A percentile compares a stretch with the other conserved stretches of the same genome.
phyloP scores from a whole-genome alignment of 176 grass and related monocot genomes.

The Aechmea fasciata region DNA sequence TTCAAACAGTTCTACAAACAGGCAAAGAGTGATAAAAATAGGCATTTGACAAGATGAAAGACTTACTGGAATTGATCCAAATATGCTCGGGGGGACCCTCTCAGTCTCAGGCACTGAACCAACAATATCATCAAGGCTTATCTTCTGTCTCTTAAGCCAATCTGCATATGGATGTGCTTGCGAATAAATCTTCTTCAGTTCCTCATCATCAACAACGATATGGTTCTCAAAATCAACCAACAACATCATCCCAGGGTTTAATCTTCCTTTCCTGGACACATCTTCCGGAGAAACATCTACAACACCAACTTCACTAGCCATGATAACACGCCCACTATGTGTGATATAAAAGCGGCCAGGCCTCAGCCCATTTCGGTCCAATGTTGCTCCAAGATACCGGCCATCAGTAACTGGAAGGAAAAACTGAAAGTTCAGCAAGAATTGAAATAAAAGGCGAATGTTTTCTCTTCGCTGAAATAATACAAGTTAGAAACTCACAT shows the following conservation, averaged over 20 bases:
- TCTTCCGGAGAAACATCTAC: conserved; percentile 82
- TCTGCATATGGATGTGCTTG: conserved; percentile 73
- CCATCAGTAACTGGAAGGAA: conserved; percentile 74
- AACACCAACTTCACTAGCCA: conserved; percentile 98
- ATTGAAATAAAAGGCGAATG: not conserved
- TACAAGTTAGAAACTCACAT: conserved; percentile 39
- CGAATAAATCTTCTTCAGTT: conserved; percentile 74
- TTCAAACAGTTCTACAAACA: too few species aligned
- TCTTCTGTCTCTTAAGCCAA: conserved; percentile 82
- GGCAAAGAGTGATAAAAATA: too few species aligned
- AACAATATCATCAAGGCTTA: conserved; percentile 59
- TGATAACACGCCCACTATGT: conserved; percentile 79
- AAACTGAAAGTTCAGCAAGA: not conserved
- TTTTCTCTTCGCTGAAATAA: not conserved
- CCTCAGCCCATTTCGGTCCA: conserved; percentile 88
- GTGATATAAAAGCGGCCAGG: conserved; percentile 95
- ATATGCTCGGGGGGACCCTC: conserved; percentile 46
- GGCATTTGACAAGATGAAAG: not conserved
- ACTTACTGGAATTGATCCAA: conserved; percentile 53
- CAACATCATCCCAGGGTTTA: conserved; percentile 99
- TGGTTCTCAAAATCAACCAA: conserved; percentile 97
- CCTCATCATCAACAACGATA: conserved; percentile 86
- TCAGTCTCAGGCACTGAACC: conserved; percentile 65
- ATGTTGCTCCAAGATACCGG: conserved; percentile 88
- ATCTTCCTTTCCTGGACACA: conserved; percentile 77